Percentiles rank a stretch among this genome's conserved stretches.
These are phyloP conservation scores for Artomyces pyxidatus DNA, from an alignment of 768 basidiomycete species.

Conservation along the genomic window DNA sequence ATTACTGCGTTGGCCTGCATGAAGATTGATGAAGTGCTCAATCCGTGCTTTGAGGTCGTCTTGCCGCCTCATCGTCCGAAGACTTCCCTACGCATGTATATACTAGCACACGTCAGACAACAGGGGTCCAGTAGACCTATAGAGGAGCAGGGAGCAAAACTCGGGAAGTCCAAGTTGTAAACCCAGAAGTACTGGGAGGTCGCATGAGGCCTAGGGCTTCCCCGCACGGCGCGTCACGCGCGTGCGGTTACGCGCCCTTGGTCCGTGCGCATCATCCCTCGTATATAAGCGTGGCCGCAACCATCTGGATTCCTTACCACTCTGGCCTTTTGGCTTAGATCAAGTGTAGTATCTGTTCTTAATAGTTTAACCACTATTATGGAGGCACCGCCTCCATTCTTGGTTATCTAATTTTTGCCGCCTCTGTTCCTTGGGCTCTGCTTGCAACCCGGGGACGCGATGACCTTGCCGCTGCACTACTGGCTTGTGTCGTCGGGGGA, in stretches of 20 bases:
- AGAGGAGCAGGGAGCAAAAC: not conserved
- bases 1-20: too few species aligned
- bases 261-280: too few species aligned
- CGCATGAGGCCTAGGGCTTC: not conserved
- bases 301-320: slow-evolving; percentile 44
- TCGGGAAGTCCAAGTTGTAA: not conserved
- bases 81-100: not conserved
- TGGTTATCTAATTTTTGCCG: slow-evolving; percentile 28
- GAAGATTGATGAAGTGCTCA: too few species aligned
- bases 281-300: not conserved
- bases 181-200: not conserved
- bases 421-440: slow-evolving; percentile 21
- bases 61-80: too few species aligned
- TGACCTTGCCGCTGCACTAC: slow-evolving; percentile 17
- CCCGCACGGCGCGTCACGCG: not conserved
- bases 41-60: too few species aligned
- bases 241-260: not conserved
- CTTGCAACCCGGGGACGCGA: slow-evolving; percentile 16
- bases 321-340: slow-evolving; percentile 96
- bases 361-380: slow-evolving; percentile 56
- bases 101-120: not conserved
- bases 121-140: not conserved
- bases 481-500: slow-evolving; percentile 17
- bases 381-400: slow-evolving; percentile 25
- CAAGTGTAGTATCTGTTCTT: slow-evolving; percentile 98